Conservation (phyloP, 352 stramenopile genomes). For the Pythium dissimile region DNA sequence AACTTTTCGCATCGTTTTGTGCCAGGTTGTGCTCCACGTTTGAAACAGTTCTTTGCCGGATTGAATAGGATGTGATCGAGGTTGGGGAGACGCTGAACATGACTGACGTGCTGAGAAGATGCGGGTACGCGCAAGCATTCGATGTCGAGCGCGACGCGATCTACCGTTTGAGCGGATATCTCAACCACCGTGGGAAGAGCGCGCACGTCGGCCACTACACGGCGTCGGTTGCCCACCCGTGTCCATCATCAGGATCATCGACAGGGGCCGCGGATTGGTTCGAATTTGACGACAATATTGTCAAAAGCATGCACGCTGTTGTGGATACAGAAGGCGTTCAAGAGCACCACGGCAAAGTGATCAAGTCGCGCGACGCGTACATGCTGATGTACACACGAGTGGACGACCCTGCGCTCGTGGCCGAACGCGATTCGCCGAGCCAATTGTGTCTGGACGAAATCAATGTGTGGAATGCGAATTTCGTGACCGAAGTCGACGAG, state of each 20-base stretch:
- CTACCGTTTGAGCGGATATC: slow-evolving; percentile 71
- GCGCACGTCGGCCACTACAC: slow-evolving; percentile 86
- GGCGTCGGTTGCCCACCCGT: slow-evolving; percentile 68
- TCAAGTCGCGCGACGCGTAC: slow-evolving; percentile 79
- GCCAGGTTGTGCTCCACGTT: neutral
- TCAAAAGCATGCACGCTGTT: slow-evolving; percentile 44
- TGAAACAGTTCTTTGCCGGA: neutral
- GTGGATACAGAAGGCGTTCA: slow-evolving; percentile 36
- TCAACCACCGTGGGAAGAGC: slow-evolving; percentile 82
- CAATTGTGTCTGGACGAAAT: slow-evolving; percentile 42
- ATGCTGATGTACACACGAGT: slow-evolving; percentile 82
- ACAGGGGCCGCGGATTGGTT: slow-evolving; percentile 47
- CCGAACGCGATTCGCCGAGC: neutral
- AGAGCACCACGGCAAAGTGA: slow-evolving; percentile 49
- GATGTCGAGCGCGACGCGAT: slow-evolving; percentile 35
- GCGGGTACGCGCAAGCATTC: slow-evolving; percentile 37
- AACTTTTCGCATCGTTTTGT: too few species aligned
- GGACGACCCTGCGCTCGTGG: slow-evolving; percentile 16
- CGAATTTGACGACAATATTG: slow-evolving; percentile 79
- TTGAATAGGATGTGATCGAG: slow-evolving; percentile 74
- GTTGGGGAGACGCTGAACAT: slow-evolving; percentile 79
- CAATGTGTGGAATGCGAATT: slow-evolving; percentile 44
- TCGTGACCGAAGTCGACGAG: slow-evolving; percentile 42
- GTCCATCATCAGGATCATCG: slow-evolving; percentile 13
- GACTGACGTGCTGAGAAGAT: slow-evolving; percentile 50